Evolutionary conservation across 225 moss, liverwort and hornwort genomes (phyloP).

Genomic region (Polytrichum commune): DNA sequence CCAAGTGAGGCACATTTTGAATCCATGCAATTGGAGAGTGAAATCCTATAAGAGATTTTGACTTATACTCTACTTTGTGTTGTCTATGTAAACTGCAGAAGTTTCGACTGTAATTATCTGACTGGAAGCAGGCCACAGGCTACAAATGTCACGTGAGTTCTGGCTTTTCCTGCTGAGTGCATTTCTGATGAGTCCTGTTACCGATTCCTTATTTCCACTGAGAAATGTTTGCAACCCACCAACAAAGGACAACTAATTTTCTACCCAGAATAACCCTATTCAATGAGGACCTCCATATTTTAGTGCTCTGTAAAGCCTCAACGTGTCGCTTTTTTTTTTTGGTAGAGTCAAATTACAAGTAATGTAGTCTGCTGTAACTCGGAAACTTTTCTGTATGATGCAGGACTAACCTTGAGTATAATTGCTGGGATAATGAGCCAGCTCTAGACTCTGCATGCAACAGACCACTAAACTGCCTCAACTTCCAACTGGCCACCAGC

Average conservation of each 20-base stretch:
- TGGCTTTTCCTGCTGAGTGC: too few relatives aligned
- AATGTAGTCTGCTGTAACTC: too few relatives aligned
- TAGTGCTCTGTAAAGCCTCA: background rate
- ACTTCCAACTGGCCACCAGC: conserved; percentile 20
- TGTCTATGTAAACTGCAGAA: conserved; percentile 16
- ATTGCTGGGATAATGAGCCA: conserved; percentile 22
- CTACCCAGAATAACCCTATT: too few relatives aligned
- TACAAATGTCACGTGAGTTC: conserved; percentile 30
- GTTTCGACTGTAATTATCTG: conserved; percentile 45
- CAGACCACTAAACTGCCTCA: conserved; percentile 32
- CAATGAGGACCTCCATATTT: background rate
- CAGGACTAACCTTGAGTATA: conserved; percentile 26
- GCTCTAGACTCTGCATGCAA: conserved; percentile 26
- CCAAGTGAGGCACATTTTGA: too few relatives aligned
- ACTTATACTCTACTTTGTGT: too few relatives aligned
- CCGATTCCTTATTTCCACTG: too few relatives aligned
- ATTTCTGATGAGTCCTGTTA: too few relatives aligned
- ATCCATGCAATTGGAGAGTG: too few relatives aligned
- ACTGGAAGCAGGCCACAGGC: conserved; percentile 24
- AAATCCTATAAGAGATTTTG: too few relatives aligned
- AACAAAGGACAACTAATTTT: too few relatives aligned
- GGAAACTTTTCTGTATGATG: background rate
- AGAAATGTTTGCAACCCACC: too few relatives aligned
- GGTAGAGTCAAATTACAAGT: too few relatives aligned
- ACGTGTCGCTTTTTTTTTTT: background rate